Evolutionary conservation across 345 rosid genomes (phyloP).

Genomic region (Citrus unshiu): DNA sequence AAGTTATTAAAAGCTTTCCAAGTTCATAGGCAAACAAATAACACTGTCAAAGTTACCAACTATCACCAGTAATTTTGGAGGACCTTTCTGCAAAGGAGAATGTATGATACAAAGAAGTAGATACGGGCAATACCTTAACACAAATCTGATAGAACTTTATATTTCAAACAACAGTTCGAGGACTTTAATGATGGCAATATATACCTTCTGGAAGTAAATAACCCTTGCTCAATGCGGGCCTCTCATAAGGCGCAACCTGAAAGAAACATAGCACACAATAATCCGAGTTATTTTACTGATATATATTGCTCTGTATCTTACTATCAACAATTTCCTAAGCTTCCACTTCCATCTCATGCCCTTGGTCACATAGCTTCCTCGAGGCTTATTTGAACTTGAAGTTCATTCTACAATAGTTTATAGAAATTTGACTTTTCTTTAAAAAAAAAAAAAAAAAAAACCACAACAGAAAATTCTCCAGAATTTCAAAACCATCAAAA

Average conservation of each 20-base stretch:
- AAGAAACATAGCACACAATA: slow-evolving; percentile 5
- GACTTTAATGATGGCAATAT: background rate
- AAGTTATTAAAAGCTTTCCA: background rate
- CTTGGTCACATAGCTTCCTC: background rate
- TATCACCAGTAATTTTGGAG: background rate
- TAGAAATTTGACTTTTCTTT: background rate
- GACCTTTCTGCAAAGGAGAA: background rate
- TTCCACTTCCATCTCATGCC: background rate
- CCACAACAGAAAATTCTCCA: background rate
- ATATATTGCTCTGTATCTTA: background rate
- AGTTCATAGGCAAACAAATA: background rate
- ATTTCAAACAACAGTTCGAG: background rate
- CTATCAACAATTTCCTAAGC: background rate
- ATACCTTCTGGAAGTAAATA: slow-evolving; percentile 80
- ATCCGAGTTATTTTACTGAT: background rate
- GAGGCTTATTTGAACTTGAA: background rate
- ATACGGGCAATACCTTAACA: background rate
- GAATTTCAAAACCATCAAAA: background rate
- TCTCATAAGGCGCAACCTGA: slow-evolving; percentile 87
- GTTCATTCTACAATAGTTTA: background rate
- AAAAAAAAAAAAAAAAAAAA: too few species aligned
- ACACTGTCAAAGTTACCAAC: background rate
- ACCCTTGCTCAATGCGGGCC: slow-evolving; percentile 94
- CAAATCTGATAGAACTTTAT: background rate
- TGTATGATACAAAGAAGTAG: background rate